Evolutionary conservation across 192 early-diverging fungal species (phyloP), one percentile per base, ranked within the genome.

Genomic region (Umbelopsis sp.): DNA sequence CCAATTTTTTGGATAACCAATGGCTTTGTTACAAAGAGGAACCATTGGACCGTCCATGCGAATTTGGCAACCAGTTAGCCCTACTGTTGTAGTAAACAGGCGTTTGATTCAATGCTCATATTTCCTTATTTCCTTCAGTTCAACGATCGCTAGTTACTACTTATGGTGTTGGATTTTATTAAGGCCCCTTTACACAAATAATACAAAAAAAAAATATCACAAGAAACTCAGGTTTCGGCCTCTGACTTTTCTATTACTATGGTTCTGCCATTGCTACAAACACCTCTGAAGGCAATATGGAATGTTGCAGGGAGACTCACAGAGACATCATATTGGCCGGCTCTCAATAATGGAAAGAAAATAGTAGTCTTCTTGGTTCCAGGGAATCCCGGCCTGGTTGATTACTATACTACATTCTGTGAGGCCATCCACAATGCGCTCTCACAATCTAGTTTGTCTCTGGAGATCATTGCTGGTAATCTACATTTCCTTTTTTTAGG

Each of bases 381-480:
- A 47, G 93, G 93, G 0, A 94, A 93, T 83, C 93, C 93, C 4
- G 95, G 95, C 3, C 65, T 93, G 38, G 83, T 91, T 26, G 91
- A 95, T 56, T 94, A 94, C 72, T 96, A 96, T 72, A 85, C 81
- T 22, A 77, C 79, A n/a, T 96, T 95, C 73, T 85, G 91, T 68
- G 69, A 85, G 22, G 72, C 75, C 0, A 80, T 91, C 56, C 87
- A 90, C 72, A 71, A 81, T 11, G 51, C 80, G 44, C 79, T 80
- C 47, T 53, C 74, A 31, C 74, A 74, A 25, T 75, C 71, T 25
- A 11, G 29, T 20, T 20, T 62, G 2, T 59, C 70, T 29, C 69
- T 93, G 38, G 91, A 93, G 45, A 88, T 93, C 16, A 71, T 87
- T 68, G 90, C 87, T 65, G 87, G 85, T 87, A 79, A 66, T 10